Percentiles rank a stretch among this genome's conserved stretches.
phyloP scores from a whole-genome alignment of 805 yeast genomes.

The Starmerella riodocensis region DNA sequence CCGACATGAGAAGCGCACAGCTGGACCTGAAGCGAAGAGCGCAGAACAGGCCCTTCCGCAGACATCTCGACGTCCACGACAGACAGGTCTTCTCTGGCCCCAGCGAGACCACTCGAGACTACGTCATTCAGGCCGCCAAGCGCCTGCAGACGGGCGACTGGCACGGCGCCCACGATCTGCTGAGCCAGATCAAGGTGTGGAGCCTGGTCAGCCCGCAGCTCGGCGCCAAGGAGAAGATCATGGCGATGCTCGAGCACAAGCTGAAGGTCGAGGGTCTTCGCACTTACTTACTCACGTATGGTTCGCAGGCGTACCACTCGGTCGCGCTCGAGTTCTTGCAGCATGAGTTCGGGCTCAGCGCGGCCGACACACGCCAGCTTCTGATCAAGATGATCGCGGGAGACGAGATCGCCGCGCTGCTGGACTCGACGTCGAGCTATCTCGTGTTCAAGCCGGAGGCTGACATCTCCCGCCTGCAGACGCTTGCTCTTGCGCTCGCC shows the following conservation, averaged over 20 bases:
- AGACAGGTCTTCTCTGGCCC: slow-evolving; percentile 95
- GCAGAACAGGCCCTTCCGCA: slow-evolving; percentile 72
- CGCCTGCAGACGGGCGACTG: slow-evolving; percentile 83
- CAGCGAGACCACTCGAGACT: slow-evolving; percentile 91
- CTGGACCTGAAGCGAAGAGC: slow-evolving; percentile 49
- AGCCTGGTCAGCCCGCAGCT: slow-evolving; percentile 51
- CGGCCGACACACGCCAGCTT: slow-evolving; percentile 44
- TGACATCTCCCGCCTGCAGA: slow-evolving; percentile 74
- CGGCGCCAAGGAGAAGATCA: slow-evolving; percentile 42
- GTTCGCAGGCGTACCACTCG: slow-evolving; percentile 51
- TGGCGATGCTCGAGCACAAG: slow-evolving; percentile 50
- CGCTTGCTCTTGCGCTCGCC: slow-evolving; percentile 69
- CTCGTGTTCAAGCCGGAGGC: slow-evolving; percentile 62
- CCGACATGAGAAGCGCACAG: slow-evolving; percentile 29
- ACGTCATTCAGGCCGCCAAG: slow-evolving; percentile 81
- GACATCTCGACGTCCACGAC: slow-evolving; percentile 82
- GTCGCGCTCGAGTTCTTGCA: slow-evolving; percentile 58
- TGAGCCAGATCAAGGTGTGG: slow-evolving; percentile 77
- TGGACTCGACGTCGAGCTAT: slow-evolving; percentile 52
- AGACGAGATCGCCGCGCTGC: slow-evolving; percentile 63
- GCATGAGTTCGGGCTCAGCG: slow-evolving; percentile 49
- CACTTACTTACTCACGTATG: slow-evolving; percentile 81
- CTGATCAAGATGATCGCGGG: slow-evolving; percentile 62
- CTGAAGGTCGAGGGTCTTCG: slow-evolving; percentile 83
- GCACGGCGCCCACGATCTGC: slow-evolving; percentile 58